Conservation (phyloP, 1,284 basidiomycete genomes). For the Sanghuangporus weigelae region DNA sequence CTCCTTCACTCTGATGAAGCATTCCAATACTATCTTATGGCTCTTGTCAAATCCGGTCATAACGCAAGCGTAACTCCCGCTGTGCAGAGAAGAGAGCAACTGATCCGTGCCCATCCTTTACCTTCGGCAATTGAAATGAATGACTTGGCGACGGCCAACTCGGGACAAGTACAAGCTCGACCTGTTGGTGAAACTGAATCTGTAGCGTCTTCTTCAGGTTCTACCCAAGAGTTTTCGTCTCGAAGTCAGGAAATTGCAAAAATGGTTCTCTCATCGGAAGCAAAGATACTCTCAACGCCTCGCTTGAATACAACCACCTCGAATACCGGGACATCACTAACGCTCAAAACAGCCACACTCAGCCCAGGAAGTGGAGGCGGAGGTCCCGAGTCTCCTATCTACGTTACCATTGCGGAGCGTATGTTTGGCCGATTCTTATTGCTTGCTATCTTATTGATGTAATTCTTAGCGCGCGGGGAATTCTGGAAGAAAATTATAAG, state of each 20-base stretch:
- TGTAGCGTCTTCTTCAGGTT: not conserved
- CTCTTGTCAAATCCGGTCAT: constrained; percentile 57
- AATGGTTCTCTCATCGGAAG: constrained; percentile 37
- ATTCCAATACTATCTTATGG: constrained; percentile 66
- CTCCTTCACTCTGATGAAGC: constrained; percentile 62
- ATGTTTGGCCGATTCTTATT: not conserved
- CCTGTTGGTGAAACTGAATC: constrained; percentile 15
- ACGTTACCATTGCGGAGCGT: constrained; percentile 79
- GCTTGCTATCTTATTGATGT: not conserved
- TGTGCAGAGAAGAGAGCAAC: constrained; percentile 58
- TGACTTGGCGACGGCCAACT: constrained; percentile 4
- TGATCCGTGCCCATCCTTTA: constrained; percentile 35
- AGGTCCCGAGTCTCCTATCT: constrained; percentile 54
- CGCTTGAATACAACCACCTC: not conserved
- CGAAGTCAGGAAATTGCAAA: constrained; percentile 53
- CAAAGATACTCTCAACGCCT: not conserved
- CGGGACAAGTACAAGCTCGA: constrained; percentile 12
- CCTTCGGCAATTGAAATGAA: constrained; percentile 8
- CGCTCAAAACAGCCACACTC: not conserved
- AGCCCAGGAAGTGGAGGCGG: constrained; percentile 33
- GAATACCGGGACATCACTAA: not conserved
- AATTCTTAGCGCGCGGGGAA: constrained; percentile 6
- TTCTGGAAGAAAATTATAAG: constrained; percentile 14
- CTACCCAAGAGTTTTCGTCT: constrained; percentile 18
- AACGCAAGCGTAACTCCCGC: constrained; percentile 56